Base-by-base conservation (phyloP, 2,329 filamentous ascomycete genomes). In the Scedosporium minutisporum region DNA sequence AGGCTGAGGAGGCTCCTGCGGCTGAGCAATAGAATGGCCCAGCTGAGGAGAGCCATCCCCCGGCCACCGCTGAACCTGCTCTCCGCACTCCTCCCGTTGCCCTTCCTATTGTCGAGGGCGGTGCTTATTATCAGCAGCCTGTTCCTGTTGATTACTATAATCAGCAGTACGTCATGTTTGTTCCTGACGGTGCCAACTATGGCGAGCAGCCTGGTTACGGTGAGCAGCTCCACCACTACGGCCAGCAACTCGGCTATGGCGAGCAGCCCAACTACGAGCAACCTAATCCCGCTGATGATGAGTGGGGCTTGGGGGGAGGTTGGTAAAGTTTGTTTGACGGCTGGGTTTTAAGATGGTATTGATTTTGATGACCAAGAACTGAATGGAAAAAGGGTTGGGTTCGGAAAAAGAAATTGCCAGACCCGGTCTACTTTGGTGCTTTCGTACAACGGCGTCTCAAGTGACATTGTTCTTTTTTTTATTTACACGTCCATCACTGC, bases 1-100 rank as follows among this genome's bases (percentile, higher is more conserved):
- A 76, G 65, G 80, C 83, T 72, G 84, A 84, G 73, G 78, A 85
- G 77, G 81, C 82, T 71, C 77, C 77, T 66, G 77, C 77, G 66
- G 73, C 71, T 64, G 71, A 76, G 69, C 74, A 77, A 75, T 77
- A 78, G 68, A 66, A 64, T 64, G 65, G 60, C 63, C 68, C 65
- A 68, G 25, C 29, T 38, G 58, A 57, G 61, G 44, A 46, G 57
- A 44, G 60, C 53, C 60, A 57, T 62, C 27, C 48, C 16, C 60
- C 48, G 10, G 60, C 44, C 60, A 21, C n/a, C 33, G 57, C 16
- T 16, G 27, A 44, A 42, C 16, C 55, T 58, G 55, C 23, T 38
- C 18, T 16, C 53, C 23, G 23, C 53, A 10, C 27, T 58, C 55
- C 55, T 25, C n/a, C 38, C 38, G n/a, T 44, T 42, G 16, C 41